Evolutionary conservation across 2,329 filamentous ascomycete species (phyloP).

Genomic region (Berkeleyomyces rouxiae): DNA sequence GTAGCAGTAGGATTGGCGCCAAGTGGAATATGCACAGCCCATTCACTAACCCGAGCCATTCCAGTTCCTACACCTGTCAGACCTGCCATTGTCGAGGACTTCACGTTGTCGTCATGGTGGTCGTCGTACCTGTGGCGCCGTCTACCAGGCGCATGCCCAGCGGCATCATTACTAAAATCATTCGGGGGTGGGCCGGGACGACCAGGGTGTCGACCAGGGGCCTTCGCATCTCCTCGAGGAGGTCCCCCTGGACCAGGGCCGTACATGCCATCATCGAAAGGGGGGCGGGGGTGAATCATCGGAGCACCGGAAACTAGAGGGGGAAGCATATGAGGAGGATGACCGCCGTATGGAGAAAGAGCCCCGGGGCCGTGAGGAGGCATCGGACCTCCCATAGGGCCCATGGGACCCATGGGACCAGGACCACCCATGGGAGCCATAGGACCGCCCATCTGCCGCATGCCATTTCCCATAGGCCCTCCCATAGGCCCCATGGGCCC

Average conservation of each 20-base stretch:
- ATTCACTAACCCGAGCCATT: slow-evolving; percentile 31
- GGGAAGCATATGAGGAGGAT: slow-evolving; percentile 6
- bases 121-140: slow-evolving; percentile 13
- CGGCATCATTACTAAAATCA: slow-evolving; percentile 13
- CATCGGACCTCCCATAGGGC: slow-evolving; percentile 9
- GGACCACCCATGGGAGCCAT: slow-evolving; percentile 8
- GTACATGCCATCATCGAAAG: slow-evolving; percentile 10
- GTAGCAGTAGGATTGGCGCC: slow-evolving; percentile 22
- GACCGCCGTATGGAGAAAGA: slow-evolving; percentile 9
- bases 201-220: slow-evolving; percentile 5
- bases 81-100: slow-evolving; percentile 31
- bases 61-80: slow-evolving; percentile 29
- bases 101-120: slow-evolving; percentile 14
- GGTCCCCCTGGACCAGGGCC: slow-evolving; percentile 9
- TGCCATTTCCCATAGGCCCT: not conserved
- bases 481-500: not conserved
- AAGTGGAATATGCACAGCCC: slow-evolving; percentile 31
- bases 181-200: slow-evolving; percentile 3
- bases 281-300: slow-evolving; percentile 4
- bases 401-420: slow-evolving; percentile 3
- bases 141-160: slow-evolving; percentile 12
- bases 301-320: slow-evolving; percentile 1
- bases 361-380: slow-evolving; percentile 2
- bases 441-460: slow-evolving; percentile 1
- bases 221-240: slow-evolving; percentile 10